Evolutionary conservation across 2,329 filamentous ascomycete genomes (phyloP), one percentile per base, ranked within the genome.

Genomic region (Dactylonectria estremocensis): DNA sequence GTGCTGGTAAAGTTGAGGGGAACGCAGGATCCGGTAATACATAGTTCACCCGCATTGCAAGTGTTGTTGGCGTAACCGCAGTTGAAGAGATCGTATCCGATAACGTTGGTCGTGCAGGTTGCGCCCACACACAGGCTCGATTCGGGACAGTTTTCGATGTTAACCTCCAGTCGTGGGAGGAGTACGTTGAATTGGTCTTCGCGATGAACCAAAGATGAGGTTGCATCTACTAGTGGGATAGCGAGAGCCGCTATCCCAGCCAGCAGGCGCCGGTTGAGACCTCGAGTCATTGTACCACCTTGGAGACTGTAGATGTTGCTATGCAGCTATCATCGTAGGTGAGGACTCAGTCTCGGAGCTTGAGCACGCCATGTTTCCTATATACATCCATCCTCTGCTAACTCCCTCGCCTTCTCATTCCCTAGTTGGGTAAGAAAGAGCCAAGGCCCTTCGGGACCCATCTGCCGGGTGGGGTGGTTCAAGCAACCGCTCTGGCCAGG

Each of bases 201-300:
- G 49, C 60, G 43, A 28, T 63, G 61, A 18, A 52, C 59, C 5
- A 67, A 48, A 50, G 64, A 67, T 53, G 58, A 45, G 16, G 37
- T 67, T 48, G 64, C 59, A 63, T 55, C 59, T 58, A 57, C 59
- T 31, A 67, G 48, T 10, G 64, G 64, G 64, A 63, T 14, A 48
- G 50, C 52, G 14, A 57, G 11, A 31, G 43, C 40, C 5, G 53
- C 64, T 48, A 59, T 24, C 48, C 59, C 59, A 37, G 48, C 64
- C 64, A 67, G 59, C 59, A 67, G 49, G 63, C 64, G 59, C 64
- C 64, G 40, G 59, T 57, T 63, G 52, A 66, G 57, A 67, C 59
- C 49, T 55, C 53, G 24, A 56, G 59, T 59, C 64, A 67, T 67
- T 54, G 18, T 67, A 37, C 24, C 24, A 59, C 64, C 59, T 53